phyloP scores from a whole-genome alignment of 2,329 filamentous ascomycete genomes.

The Paecilomyces fulvus region DNA sequence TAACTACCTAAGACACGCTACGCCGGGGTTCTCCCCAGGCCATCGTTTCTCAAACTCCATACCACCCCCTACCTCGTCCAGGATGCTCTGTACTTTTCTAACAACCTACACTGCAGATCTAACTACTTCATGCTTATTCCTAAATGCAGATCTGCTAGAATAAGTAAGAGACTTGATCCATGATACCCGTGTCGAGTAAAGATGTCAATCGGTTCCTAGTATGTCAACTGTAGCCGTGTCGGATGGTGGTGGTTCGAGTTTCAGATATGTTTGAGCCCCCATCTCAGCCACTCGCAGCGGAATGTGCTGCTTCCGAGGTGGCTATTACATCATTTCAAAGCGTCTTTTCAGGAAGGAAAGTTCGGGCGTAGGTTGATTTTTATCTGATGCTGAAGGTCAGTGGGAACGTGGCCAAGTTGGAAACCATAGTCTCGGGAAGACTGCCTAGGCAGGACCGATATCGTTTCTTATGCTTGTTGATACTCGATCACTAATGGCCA shows the following conservation, averaged over 20 bases:
- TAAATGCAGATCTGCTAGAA: background rate
- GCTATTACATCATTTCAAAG: background rate
- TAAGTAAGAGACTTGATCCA: background rate
- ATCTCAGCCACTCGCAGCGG: background rate
- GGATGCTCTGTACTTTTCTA: background rate
- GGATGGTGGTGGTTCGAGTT: background rate
- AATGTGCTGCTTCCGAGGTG: background rate
- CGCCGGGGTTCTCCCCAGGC: no score
- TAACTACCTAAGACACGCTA: no score
- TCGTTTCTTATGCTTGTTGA: background rate
- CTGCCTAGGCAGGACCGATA: background rate
- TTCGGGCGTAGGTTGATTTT: background rate
- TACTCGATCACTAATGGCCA: background rate
- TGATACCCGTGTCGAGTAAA: background rate
- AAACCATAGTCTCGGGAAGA: background rate
- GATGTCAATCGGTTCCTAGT: background rate
- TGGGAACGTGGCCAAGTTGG: background rate
- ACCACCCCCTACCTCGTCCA: background rate
- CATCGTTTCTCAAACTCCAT: no score
- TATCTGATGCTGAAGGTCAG: background rate
- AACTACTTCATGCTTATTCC: background rate
- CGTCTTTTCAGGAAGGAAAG: background rate
- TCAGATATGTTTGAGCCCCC: background rate
- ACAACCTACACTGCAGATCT: background rate
- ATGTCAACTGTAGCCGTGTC: background rate